phyloP scores from a whole-genome alignment of 495 filamentous ascomycete genomes.

The Daldinia caldariorum region DNA sequence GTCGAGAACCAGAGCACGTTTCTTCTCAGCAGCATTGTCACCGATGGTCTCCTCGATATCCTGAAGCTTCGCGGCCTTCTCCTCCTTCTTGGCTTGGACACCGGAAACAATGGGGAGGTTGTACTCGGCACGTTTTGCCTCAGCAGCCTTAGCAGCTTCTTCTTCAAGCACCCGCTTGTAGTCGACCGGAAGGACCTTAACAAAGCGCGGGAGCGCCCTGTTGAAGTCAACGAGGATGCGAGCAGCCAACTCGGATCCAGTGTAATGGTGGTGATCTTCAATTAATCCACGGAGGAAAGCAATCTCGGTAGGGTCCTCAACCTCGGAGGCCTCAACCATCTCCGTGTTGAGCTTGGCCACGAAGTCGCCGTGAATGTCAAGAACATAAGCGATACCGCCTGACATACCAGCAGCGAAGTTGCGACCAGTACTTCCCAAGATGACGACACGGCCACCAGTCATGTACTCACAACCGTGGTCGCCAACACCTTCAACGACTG shows the following conservation, averaged over 20 bases:
- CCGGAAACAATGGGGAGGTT: slow-evolving; percentile 81
- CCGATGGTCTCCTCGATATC: slow-evolving; percentile 96
- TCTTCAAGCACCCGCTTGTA: slow-evolving; percentile 95
- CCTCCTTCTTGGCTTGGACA: slow-evolving; percentile 68
- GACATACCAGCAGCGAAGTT: slow-evolving; percentile 99
- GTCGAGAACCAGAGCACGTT: slow-evolving; percentile 90
- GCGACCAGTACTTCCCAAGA: slow-evolving; percentile 92
- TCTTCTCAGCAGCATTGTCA: slow-evolving; percentile 88
- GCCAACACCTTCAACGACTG: slow-evolving; percentile 96
- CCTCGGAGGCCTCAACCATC: slow-evolving; percentile 92
- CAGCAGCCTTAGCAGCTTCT: slow-evolving; percentile 84
- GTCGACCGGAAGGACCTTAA: slow-evolving; percentile 95
- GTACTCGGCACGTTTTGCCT: slow-evolving; percentile 83
- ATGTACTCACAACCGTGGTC: slow-evolving; percentile 99
- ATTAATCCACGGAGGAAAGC: slow-evolving; percentile 93
- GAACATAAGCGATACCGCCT: slow-evolving; percentile 96
- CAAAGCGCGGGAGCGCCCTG: slow-evolving; percentile 87
- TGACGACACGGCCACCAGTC: slow-evolving; percentile 93
- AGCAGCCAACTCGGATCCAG: slow-evolving; percentile 94
- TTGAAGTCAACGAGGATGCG: slow-evolving; percentile 97
- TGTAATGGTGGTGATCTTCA: slow-evolving; percentile 99
- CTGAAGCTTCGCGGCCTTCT: slow-evolving; percentile 82
- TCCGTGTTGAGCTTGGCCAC: slow-evolving; percentile 95
- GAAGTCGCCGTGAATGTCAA: slow-evolving; percentile 94
- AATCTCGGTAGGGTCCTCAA: slow-evolving; percentile 92